phyloP scores from a whole-genome alignment of 1,284 basidiomycete species.

The Acaromyces ingoldii region DNA sequence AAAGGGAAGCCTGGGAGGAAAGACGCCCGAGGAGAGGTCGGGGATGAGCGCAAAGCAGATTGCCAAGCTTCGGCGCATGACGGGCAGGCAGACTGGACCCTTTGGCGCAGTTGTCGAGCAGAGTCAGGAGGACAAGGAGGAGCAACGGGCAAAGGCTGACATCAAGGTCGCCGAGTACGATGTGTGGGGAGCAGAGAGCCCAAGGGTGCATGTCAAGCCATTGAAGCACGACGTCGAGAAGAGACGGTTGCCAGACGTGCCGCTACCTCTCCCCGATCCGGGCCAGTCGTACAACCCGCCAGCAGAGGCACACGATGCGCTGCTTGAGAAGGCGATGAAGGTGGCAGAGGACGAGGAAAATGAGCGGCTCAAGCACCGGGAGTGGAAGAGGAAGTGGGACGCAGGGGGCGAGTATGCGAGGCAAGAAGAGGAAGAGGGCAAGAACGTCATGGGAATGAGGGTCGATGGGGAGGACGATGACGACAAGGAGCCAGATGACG shows the following conservation, averaged over 20 bases:
- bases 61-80: slow-evolving; percentile 8
- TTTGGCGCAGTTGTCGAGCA: slow-evolving; percentile 12
- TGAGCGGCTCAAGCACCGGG: not conserved
- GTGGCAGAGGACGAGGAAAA: slow-evolving; percentile 2
- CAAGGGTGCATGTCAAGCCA: not conserved
- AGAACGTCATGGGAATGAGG: slow-evolving; percentile 3
- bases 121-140: slow-evolving; percentile 4
- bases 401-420: not conserved
- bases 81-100: slow-evolving; percentile 6
- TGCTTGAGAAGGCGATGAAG: slow-evolving; percentile 2
- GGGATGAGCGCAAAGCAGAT: slow-evolving; percentile 12
- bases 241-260: not conserved
- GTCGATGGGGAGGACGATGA: not conserved
- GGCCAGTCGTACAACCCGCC: slow-evolving; percentile 16
- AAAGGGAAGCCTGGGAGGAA: not conserved
- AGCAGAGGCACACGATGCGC: slow-evolving; percentile 5
- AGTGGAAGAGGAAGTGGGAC: slow-evolving; percentile 9
- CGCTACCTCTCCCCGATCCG: slow-evolving; percentile 4
- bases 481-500: slow-evolving; percentile 8
- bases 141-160: not conserved
- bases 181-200: slow-evolving; percentile 1
- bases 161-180: slow-evolving; percentile 3
- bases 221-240: not conserved
- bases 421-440: not conserved
- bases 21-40: not conserved